These are phyloP conservation scores for Geotrichum armillariae DNA, from an alignment of 1,139 yeast species.

Conservation along the genomic window DNA sequence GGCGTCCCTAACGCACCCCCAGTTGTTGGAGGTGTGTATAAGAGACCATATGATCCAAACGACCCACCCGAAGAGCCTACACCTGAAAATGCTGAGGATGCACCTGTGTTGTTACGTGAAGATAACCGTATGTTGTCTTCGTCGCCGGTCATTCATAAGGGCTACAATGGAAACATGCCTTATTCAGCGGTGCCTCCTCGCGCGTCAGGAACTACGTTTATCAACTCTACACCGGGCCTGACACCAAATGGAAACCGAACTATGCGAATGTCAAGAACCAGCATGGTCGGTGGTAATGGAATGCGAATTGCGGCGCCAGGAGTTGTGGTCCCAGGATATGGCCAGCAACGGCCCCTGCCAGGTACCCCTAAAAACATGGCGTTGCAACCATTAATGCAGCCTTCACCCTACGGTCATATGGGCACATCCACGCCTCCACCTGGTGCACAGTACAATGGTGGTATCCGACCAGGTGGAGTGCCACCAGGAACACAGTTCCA, in stretches of 20 bases:
- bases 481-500: not conserved
- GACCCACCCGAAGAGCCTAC: constrained; percentile 71
- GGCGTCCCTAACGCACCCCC: constrained; percentile 91
- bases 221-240: constrained; percentile 10
- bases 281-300: not conserved
- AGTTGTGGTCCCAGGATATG: constrained; percentile 5
- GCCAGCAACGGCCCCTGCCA: not conserved
- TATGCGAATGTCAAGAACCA: constrained; percentile 6
- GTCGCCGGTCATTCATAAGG: constrained; percentile 1
- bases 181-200: not conserved
- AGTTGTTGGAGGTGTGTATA: constrained; percentile 82
- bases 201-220: constrained; percentile 7
- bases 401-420: constrained; percentile 11
- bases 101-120: constrained; percentile 35
- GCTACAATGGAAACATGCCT: not conserved
- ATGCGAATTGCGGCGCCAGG: constrained; percentile 1
- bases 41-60: constrained; percentile 68
- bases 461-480: not conserved
- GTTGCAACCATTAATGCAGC: not conserved
- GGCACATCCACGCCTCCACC: constrained; percentile 9
- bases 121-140: not conserved
- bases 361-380: constrained; percentile 4
- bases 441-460: not conserved
- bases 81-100: constrained; percentile 46
- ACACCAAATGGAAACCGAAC: constrained; percentile 8